phyloP scores from a whole-genome alignment of 2,329 filamentous ascomycete genomes.

The Rutstroemia sp. region DNA sequence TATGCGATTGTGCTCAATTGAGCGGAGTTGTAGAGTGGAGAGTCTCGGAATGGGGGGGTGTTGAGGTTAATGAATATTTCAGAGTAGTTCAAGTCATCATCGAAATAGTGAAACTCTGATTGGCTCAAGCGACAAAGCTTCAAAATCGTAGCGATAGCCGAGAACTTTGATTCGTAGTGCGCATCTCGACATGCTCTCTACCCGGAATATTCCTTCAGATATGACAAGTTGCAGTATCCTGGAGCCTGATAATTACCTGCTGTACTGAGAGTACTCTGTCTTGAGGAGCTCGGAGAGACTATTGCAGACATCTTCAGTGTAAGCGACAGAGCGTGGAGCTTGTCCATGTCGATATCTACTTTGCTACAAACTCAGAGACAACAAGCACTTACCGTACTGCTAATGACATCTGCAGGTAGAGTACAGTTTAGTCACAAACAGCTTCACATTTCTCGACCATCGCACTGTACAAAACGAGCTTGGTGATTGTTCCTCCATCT shows the following conservation, averaged over 20 bases:
- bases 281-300: background rate
- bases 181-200: background rate
- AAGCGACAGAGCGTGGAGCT: conserved; percentile 17
- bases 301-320: conserved; percentile 7
- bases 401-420: conserved; percentile 7
- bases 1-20: conserved; percentile 29
- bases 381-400: conserved; percentile 8
- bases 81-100: conserved; percentile 18
- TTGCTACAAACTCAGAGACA: conserved; percentile 1
- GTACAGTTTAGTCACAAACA: background rate
- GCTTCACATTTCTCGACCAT: background rate
- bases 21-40: conserved; percentile 16
- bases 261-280: background rate
- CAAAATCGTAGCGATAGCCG: conserved; percentile 8
- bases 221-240: background rate
- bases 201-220: background rate
- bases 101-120: conserved; percentile 12
- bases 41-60: conserved; percentile 12
- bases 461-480: background rate
- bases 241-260: background rate
- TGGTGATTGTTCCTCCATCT: background rate
- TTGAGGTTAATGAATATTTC: conserved; percentile 8
- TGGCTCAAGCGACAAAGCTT: conserved; percentile 2
- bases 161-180: conserved; percentile 4
- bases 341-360: conserved; percentile 12